Base-by-base conservation (phyloP, 78 protist genomes). In the Tieghemostelium lacteum region DNA sequence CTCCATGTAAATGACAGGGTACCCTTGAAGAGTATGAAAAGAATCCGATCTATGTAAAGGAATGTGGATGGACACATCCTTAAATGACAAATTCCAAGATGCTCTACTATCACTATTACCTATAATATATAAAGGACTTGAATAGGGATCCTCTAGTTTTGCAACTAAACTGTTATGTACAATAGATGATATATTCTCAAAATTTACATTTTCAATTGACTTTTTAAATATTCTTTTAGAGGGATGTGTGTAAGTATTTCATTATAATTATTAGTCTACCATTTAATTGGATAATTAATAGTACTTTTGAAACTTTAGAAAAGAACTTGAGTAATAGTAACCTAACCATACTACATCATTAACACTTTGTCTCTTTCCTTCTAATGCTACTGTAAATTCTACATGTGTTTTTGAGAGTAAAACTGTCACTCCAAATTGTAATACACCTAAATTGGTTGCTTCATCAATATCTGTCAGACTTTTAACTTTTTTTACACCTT, bases 291-390 rank as follows among this genome's bases (percentile, higher is more conserved):
- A 42, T n/a, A 42, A 24, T 7, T 55, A 3, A 34, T 20, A 50
- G 17, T 78, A 78, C 88, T 78, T 78, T 78, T 78, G 75, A 54
- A 78, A 78, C 73, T 78, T 78, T 67, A 65, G 73, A 55, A 78
- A 78, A 28, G 88, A 66, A 37, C 62, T 36, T 45, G 76, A 66
- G 20, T 36, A 78, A 39, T 78, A 72, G n/a, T 66, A 78, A 19
- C 88, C 88, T 29, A 78, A 29, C 88, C 88, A 78, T 0, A 78
- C 74, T 37, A 71, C 55, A 37, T 78, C 88, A 16, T 67, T 67
- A 40, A 2, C 67, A 10, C 42, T 40, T 58, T 54, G 63, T 66
- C 63, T 49, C 29, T 78, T 78, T 49, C 75, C 88, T 57, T 78
- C 88, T 1, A 78, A 36, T 39, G 75, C 40, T 5, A 78, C 88